Evolutionary conservation across 441 rosid species (phyloP).

Genomic region (Iberis amara): DNA sequence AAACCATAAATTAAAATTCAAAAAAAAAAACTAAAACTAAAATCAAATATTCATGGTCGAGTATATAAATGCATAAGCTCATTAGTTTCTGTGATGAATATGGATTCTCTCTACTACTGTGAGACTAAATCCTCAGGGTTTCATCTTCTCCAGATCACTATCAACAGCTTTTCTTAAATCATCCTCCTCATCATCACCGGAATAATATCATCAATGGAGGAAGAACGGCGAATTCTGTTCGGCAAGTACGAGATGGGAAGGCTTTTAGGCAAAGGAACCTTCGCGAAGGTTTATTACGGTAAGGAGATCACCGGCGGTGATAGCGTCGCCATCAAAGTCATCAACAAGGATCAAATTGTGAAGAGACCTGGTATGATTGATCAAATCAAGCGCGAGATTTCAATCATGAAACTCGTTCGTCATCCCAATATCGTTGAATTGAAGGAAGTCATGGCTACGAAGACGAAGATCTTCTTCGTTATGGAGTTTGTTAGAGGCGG

Average conservation of each 20-base stretch:
- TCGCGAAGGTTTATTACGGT: constrained; percentile 68
- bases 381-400: constrained; percentile 75
- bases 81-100: too few relatives aligned
- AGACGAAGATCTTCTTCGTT: constrained; percentile 58
- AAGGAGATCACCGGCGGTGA: constrained; percentile 40
- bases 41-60: too few relatives aligned
- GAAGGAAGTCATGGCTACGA: constrained; percentile 74
- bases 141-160: too few relatives aligned
- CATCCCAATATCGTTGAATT: constrained; percentile 70
- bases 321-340: constrained; percentile 59
- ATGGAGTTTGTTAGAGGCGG: constrained; percentile 92
- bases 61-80: too few relatives aligned
- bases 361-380: constrained; percentile 59
- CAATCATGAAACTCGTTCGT: constrained; percentile 60
- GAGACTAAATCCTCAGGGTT: too few relatives aligned
- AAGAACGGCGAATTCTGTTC: constrained; percentile 46
- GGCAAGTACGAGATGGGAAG: constrained; percentile 76
- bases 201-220: constrained; percentile 25
- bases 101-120: too few relatives aligned
- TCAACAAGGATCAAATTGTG: constrained; percentile 52
- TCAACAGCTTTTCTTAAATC: too few relatives aligned
- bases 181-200: too few relatives aligned
- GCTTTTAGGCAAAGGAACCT: constrained; percentile 67
- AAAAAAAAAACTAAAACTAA: too few relatives aligned
- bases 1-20: too few relatives aligned